phyloP scores from a whole-genome alignment of 179 eudicot species.

The Corrigiola litoralis region DNA sequence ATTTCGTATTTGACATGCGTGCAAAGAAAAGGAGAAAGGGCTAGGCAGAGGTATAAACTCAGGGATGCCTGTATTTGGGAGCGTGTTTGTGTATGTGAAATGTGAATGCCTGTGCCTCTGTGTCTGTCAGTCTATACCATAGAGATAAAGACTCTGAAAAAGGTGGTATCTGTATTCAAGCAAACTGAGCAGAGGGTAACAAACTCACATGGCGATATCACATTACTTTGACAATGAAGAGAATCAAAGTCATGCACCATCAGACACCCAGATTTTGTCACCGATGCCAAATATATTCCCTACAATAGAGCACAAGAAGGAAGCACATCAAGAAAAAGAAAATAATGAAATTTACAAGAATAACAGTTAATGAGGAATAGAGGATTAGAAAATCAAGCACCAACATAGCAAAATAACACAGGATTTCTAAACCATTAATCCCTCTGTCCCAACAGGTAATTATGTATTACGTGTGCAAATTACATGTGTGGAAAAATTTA shows the following conservation, averaged over 20 bases:
- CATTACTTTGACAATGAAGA: constrained; percentile 59
- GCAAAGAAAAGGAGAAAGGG: not conserved
- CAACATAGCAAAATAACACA: too few relatives aligned
- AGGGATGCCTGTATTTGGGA: not conserved
- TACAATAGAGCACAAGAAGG: constrained; percentile 11
- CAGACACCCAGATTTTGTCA: constrained; percentile 81
- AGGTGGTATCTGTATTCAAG: constrained; percentile 1
- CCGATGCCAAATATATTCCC: constrained; percentile 90
- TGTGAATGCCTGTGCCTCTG: too few relatives aligned
- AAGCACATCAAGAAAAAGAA: not conserved
- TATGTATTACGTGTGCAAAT: too few relatives aligned
- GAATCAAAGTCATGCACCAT: constrained; percentile 83
- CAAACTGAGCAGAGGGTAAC: not conserved
- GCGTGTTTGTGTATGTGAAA: not conserved
- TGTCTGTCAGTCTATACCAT: too few relatives aligned
- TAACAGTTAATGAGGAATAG: too few relatives aligned
- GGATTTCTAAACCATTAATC: too few relatives aligned
- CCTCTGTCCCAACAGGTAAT: too few relatives aligned
- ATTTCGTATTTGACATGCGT: too few relatives aligned
- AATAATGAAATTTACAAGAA: too few relatives aligned
- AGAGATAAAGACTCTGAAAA: not conserved
- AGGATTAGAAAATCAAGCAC: too few relatives aligned
- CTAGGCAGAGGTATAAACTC: not conserved
- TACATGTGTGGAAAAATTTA: too few relatives aligned
- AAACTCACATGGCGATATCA: constrained; percentile 30